Evolutionary conservation across 306 rosid genomes (phyloP), one percentile per base, ranked within the genome.

Genomic region (Castanospermum australe): DNA sequence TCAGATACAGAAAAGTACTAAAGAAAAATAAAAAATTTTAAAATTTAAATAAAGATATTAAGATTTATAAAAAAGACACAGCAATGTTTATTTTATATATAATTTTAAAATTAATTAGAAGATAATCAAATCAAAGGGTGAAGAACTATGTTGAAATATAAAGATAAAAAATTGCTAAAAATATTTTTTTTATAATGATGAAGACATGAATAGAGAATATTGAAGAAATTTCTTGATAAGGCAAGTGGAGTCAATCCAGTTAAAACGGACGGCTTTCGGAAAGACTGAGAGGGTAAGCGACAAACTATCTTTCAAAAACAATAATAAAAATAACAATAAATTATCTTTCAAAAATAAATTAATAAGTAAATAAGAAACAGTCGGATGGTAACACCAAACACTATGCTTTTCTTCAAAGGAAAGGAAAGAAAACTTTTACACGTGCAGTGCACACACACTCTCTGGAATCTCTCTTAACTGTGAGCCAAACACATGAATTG

Each of bases 401-500:
- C 64, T 32, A 52, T 82, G 51, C 75, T 11, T 77, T 77, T 4
- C 86, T 82, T 82, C 73, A 71, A 71, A 54, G 79, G 71, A 63
- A 82, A 77, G 86, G 64, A 77, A 76, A 1, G 14, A 8, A 6
- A 51, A 32, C 82, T 69, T 82, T 69, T 51, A 51, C 85, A 82
- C 85, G 85, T 82, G 82, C 81, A 68, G 18, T n/a, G n/a, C n/a
- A n/a, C n/a, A n/a, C n/a, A n/a, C n/a, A 9, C 67, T 54, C 85
- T 68, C 68, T 65, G 51, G 66, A 69, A 70, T 61, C 73, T 50
- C 60, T 36, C 47, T n/a, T n/a, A n/a, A n/a, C n/a, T n/a, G n/a
- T n/a, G n/a, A n/a, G n/a, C n/a, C n/a, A n/a, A 56, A 5, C 17
- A 4, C 32, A 17, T 50, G 30, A 48, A 9, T 68, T 38, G 35